Base-by-base conservation (phyloP, 2,329 filamentous ascomycete species). In the Arthrobotrys megalospora region DNA sequence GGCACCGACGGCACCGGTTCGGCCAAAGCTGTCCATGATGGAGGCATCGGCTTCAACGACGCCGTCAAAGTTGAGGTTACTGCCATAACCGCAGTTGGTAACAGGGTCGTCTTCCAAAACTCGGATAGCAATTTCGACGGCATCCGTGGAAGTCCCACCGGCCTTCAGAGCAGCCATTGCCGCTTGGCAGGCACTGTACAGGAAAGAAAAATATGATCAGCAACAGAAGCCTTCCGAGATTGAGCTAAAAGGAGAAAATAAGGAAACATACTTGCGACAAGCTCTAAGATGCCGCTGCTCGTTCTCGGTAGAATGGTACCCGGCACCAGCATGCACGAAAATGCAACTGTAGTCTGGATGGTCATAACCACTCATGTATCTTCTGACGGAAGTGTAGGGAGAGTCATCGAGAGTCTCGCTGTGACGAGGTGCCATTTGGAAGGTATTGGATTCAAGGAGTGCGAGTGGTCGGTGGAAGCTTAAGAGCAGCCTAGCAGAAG, bases 71-170 rank as follows among this genome's bases (percentile, higher is more conserved):
- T 93, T 91, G 24, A 99, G 86, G 82, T 99, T 99, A 85, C 96
- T 99, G 55, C 96, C 96, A 83, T 92, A 98, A 0, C 96, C 96
- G 43, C 95, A 93, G 84, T 99, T 99, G 41, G 96, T 99, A 80
- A 99, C 96, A 82, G 97, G 94, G 72, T 92, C 91, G 83, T 99
- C 93, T 85, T 99, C 96, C 16, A 99, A 89, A 19, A 93, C 87
- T 81, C 91, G 93, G 82, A 99, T 90, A 34, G 96, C 93, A 63
- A 92, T 91, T 84, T 97, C 96, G 21, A 97, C 92, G 14, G 94
- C 96, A 83, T 98, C 93, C 3, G 95, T 88, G 3, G 96, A 93
- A 48, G 90, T 90, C 8, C 91, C 92, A 24, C 96, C 96, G 80
- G 88, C 89, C 82, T 89, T 92, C 76, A 99, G 86, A 78, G 96